A percentile compares a stretch with the other conserved stretches of the same genome.
These are phyloP conservation scores for Dactylellina parvicollis DNA, from an alignment of 2,329 filamentous ascomycete genomes.

Conservation along the genomic window DNA sequence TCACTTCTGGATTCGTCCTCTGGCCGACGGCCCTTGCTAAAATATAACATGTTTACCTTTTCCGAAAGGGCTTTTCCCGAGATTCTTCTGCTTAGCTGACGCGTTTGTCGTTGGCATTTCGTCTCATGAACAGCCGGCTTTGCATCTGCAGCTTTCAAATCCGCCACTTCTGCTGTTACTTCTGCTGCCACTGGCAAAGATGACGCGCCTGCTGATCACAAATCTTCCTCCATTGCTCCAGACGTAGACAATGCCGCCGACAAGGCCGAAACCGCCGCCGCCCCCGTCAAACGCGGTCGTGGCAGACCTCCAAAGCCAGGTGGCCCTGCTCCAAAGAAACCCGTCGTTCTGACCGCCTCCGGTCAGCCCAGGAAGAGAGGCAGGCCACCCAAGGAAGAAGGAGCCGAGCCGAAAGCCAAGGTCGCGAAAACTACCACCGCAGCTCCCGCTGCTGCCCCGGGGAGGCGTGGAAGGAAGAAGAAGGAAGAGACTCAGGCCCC, in stretches of 20 bases:
- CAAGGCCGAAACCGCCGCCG: conserved; percentile 29
- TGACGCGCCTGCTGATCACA: conserved; percentile 46
- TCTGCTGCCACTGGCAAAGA: conserved; percentile 35
- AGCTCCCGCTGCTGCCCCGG: conserved; percentile 17
- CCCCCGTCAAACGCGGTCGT: conserved; percentile 45
- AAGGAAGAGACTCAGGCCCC: conserved; percentile 29
- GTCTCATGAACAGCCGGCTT: conserved; percentile 24
- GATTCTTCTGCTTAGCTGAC: conserved; percentile 38
- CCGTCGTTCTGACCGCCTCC: conserved; percentile 48
- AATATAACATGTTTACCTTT: neutral
- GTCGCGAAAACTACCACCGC: conserved; percentile 38
- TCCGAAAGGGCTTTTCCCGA: neutral
- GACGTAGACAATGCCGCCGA: conserved; percentile 47
- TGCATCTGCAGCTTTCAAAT: conserved; percentile 51
- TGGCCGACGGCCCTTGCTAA: too few species aligned
- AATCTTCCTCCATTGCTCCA: conserved; percentile 33
- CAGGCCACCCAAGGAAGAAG: conserved; percentile 48
- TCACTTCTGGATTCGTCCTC: too few species aligned
- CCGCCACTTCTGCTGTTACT: conserved; percentile 49
- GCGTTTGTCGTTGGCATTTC: conserved; percentile 29
- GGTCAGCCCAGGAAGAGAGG: conserved; percentile 52
- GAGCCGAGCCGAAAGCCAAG: conserved; percentile 49
- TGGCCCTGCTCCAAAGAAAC: conserved; percentile 44
- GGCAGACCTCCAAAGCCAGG: conserved; percentile 52
- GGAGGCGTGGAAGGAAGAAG: conserved; percentile 51